phyloP scores from a whole-genome alignment of 1,284 basidiomycete species.

The Trametes versicolor region DNA sequence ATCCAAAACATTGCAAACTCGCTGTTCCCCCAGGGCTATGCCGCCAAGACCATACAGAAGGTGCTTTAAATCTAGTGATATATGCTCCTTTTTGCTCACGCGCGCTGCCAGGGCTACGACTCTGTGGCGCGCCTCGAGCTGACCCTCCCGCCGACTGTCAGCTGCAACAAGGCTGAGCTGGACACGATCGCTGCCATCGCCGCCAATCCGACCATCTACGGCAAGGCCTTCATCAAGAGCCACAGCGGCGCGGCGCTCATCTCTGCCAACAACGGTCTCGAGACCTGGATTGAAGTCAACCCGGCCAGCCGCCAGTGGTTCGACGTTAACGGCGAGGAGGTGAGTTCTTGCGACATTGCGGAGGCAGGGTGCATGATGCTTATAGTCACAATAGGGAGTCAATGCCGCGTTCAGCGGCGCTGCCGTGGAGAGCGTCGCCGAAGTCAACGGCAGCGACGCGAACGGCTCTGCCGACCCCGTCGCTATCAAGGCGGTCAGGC shows the following conservation, averaged over 20 bases:
- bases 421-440: neutral
- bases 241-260: slow-evolving; percentile 18
- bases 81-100: neutral
- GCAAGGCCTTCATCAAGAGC: slow-evolving; percentile 17
- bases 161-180: slow-evolving; percentile 25
- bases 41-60: slow-evolving; percentile 15
- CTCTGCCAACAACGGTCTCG: slow-evolving; percentile 1
- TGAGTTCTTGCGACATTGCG: neutral
- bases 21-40: slow-evolving; percentile 14
- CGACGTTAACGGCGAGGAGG: neutral
- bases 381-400: neutral
- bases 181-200: slow-evolving; percentile 24
- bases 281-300: slow-evolving; percentile 24
- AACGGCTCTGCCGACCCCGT: slow-evolving; percentile 1
- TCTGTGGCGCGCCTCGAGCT: slow-evolving; percentile 15
- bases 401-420: slow-evolving; percentile 10
- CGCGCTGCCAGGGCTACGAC: slow-evolving; percentile 12
- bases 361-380: neutral
- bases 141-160: slow-evolving; percentile 13
- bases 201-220: slow-evolving; percentile 5
- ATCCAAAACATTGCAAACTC: slow-evolving; percentile 11
- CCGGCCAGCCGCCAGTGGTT: slow-evolving; percentile 22
- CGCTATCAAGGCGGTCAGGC: neutral
- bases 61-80: neutral
- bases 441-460: neutral